Evolutionary conservation across 257 asterid genomes (phyloP), one percentile per base, ranked within the genome.

Genomic region (Solanum piurae): DNA sequence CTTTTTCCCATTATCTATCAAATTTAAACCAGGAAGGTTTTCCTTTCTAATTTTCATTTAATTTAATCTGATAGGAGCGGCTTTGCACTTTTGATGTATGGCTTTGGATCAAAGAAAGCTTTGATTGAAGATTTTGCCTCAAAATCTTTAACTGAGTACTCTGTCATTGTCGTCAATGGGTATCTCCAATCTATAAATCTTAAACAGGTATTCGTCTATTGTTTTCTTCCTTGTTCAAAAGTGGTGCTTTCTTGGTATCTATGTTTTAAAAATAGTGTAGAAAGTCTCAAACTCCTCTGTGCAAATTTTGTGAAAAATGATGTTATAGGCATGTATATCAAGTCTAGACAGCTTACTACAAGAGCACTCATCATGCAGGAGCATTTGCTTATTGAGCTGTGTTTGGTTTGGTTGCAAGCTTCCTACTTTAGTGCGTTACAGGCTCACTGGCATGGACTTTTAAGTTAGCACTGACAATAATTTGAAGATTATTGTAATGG

Each of bases 121-220:
- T 90, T 97, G 91, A 87, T 97, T 4, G 98, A 97, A 91, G 98
- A 95, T 90, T 95, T 97, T 88, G 98, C 98, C 83, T 91, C 98
- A 14, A 87, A 91, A 7, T 91, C 98, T 6, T 92, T 97, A 90
- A 92, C 94, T 23, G 98, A 95, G 84, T 92, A 93, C 90, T 92
- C 98, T 71, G 99, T 97, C 71, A 76, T 95, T 66, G 98, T 96
- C 44, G 90, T 95, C 91, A 95, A 97, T 90, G 99, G 99, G 64
- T 97, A 96, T 90, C 98, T 96, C 89, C 98, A 94, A 52, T 94
- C 95, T n/a, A 83, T 97, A 84, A 96, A 94, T 89, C 92, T 97
- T 88, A 97, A 95, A 88, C 99, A 95, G 98, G 98, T 95, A 89
- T 5, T 29, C 2, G 16, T 14, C 86, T 52, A 44, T 27, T 5